phyloP scores from a whole-genome alignment of 805 yeast species.

The Metschnikowia corniflorae region DNA sequence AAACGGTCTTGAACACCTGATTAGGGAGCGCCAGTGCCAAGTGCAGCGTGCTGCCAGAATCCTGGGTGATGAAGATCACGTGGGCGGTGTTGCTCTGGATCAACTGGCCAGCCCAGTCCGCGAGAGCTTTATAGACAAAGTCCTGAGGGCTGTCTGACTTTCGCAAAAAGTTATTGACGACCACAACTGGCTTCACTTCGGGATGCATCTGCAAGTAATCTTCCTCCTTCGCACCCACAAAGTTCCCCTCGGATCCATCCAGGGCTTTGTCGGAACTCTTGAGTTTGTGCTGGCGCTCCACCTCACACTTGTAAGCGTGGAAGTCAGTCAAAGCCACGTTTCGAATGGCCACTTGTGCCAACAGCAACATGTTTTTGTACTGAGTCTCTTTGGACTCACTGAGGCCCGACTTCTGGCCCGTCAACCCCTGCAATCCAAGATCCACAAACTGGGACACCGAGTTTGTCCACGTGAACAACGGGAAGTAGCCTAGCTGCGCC shows the following conservation, averaged over 20 bases:
- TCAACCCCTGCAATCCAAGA: conserved; percentile 80
- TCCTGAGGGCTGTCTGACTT: conserved; percentile 50
- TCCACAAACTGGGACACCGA: conserved; percentile 75
- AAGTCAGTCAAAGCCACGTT: conserved; percentile 45
- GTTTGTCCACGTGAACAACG: conserved; percentile 91
- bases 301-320: conserved; percentile 24
- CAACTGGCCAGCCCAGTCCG: conserved; percentile 86
- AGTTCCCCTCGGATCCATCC: conserved; percentile 18
- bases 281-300: conserved; percentile 18
- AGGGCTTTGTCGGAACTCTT: conserved; percentile 11
- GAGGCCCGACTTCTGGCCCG: conserved; percentile 91
- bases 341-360: conserved; percentile 71
- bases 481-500: conserved; percentile 81
- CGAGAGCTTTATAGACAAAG: conserved; percentile 66
- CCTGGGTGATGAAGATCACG: conserved; percentile 84
- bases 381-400: conserved; percentile 81
- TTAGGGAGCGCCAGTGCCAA: conserved; percentile 76
- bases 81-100: conserved; percentile 80
- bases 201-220: conserved; percentile 84
- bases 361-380: conserved; percentile 71
- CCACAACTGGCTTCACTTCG: conserved; percentile 78
- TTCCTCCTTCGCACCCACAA: conserved; percentile 58
- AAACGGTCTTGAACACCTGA: conserved; percentile 73
- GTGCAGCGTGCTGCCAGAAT: conserved; percentile 68
- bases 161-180: conserved; percentile 68